These are phyloP conservation scores for Nitzschia palea DNA, from an alignment of 108 stramenopile genomes.

Conservation along the genomic window DNA sequence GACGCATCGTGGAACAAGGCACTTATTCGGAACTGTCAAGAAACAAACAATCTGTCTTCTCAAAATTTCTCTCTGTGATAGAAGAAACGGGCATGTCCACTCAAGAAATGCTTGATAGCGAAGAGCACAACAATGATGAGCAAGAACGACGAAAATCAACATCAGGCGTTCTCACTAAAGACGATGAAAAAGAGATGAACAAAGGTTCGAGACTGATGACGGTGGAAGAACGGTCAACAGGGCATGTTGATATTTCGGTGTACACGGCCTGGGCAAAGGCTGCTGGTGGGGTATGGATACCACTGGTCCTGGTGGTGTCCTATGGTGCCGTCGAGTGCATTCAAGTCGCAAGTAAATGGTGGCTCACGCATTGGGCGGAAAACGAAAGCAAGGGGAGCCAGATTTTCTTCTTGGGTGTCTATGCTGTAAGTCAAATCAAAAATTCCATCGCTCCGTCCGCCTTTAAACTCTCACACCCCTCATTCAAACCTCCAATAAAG, in stretches of 20 bases:
- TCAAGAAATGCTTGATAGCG: constrained; percentile 22
- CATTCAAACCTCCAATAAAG: neutral
- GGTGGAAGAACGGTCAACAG: constrained; percentile 53
- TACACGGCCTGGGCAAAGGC: constrained; percentile 79
- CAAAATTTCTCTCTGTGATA: constrained; percentile 55
- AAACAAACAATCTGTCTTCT: constrained; percentile 51
- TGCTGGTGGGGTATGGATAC: constrained; percentile 70
- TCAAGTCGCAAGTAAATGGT: constrained; percentile 51
- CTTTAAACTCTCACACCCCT: too few relatives aligned
- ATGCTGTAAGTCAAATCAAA: constrained; percentile 58
- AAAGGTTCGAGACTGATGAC: constrained; percentile 51
- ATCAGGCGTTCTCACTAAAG: neutral
- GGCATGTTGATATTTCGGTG: constrained; percentile 55
- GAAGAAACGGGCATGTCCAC: constrained; percentile 48
- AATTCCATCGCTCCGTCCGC: constrained; percentile 32
- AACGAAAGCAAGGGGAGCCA: constrained; percentile 19
- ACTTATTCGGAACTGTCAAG: constrained; percentile 65
- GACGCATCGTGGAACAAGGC: constrained; percentile 81
- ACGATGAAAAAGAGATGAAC: neutral
- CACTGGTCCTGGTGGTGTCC: constrained; percentile 46
- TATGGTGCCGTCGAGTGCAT: constrained; percentile 32
- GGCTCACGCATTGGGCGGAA: constrained; percentile 47
- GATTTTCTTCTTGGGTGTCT: constrained; percentile 53
- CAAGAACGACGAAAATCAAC: neutral
- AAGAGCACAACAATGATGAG: neutral